Base-by-base conservation (phyloP, 164 flowering plant genomes). In the Echeveria elegans region DNA sequence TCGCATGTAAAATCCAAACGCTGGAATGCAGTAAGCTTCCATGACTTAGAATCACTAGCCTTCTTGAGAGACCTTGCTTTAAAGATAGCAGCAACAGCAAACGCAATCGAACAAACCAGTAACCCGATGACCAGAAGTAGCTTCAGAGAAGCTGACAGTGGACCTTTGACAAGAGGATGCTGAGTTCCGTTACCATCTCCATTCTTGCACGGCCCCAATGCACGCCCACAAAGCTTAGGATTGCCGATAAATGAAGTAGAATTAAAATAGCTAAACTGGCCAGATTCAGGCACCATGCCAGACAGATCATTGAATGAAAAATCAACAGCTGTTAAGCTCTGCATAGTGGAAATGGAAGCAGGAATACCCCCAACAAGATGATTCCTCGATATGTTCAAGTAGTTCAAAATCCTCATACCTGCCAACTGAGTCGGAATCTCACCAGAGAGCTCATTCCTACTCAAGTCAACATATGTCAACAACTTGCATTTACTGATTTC, bases 21-120 rank as follows among this genome's bases (percentile, higher is more conserved):
- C 72, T 94, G 99, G 83, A 94, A 94, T 2, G 99, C 96, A 0
- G 99, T 94, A 15, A 94, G 79, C 63, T 87, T 89, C 99, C 99
- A 94, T 0, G 97, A 79, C 0, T 90, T 85, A 8, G 92, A 73
- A 63, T 83, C 92, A 41, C 78, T 80, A 0, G 96, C 95, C 75
- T 81, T 84, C 77, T 87, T 91, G 72, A 91, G 62, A 0, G 99
- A 88, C 31, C 96, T 66, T 28, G 99, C 99, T 66, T 94, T 94
- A 68, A 89, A 53, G 38, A 94, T 91, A 1, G 96, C 99, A 0
- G 89, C 96, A 11, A 88, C 77, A 0, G 97, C 99, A 66, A 94
- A 94, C 14, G 82, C 87, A 66, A 94, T 91, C 0, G 99, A 94
- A 72, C 95, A 91, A 11, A 89, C 77, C 56, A 94, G 92, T 69